phyloP scores from a whole-genome alignment of 2,329 filamentous ascomycete genomes.

The Colletotrichum incanum region DNA sequence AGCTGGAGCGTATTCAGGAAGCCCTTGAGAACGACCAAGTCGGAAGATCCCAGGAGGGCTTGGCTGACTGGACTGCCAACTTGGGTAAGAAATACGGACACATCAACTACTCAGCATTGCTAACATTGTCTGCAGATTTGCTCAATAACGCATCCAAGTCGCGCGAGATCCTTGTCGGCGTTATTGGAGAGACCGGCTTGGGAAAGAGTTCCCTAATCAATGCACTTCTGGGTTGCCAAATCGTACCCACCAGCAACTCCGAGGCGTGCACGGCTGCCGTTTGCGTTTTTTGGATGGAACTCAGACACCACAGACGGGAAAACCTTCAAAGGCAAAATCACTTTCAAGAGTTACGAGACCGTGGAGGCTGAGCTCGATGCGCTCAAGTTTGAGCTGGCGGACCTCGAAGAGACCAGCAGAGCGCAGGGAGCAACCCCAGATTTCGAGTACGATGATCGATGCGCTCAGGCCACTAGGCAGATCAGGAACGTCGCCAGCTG shows the following conservation, averaged over 20 bases:
- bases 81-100: not conserved
- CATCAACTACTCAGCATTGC: not conserved
- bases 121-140: not conserved
- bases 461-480: conserved; percentile 13
- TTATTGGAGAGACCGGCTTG: conserved; percentile 42
- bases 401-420: conserved; percentile 13
- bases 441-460: not conserved
- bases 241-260: conserved; percentile 40
- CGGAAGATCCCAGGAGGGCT: not conserved
- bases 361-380: conserved; percentile 38
- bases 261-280: conserved; percentile 45
- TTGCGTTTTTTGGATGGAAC: conserved; percentile 40
- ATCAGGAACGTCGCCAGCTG: conserved; percentile 33
- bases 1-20: not conserved
- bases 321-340: conserved; percentile 17
- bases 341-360: conserved; percentile 39
- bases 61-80: not conserved
- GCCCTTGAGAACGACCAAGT: not conserved
- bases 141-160: not conserved
- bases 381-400: conserved; percentile 29
- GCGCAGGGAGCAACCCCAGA: not conserved
- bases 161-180: conserved; percentile 23
- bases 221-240: conserved; percentile 23
- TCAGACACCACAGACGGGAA: not conserved
- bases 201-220: conserved; percentile 44